Evolutionary conservation across 1,284 basidiomycete species (phyloP).

Genomic region (Marasmius fiardii): DNA sequence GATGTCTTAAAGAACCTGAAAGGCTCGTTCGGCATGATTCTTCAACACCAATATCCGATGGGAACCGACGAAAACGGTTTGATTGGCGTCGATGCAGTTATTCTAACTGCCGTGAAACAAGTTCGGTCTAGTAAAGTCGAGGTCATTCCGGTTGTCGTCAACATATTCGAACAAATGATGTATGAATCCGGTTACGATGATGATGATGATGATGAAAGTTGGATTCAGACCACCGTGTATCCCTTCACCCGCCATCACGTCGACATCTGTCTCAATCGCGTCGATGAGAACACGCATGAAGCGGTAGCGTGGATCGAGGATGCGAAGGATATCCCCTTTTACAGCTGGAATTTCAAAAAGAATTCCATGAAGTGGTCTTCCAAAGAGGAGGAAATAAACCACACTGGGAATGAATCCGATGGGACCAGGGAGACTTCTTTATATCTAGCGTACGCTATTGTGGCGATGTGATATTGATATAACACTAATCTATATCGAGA

Average conservation of each 20-base stretch:
- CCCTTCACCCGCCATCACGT: slow-evolving; percentile 25
- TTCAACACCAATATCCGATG: slow-evolving; percentile 24
- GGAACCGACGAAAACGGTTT: slow-evolving; percentile 17
- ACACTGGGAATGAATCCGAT: slow-evolving; percentile 25
- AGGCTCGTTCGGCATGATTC: slow-evolving; percentile 24
- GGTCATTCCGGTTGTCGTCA: slow-evolving; percentile 24
- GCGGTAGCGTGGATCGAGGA: slow-evolving; percentile 10
- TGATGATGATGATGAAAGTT: not conserved
- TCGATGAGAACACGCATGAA: not conserved
- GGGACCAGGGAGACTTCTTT: slow-evolving; percentile 23
- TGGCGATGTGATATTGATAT: not conserved
- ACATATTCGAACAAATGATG: slow-evolving; percentile 5
- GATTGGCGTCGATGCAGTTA: slow-evolving; percentile 23
- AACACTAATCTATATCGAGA: too few relatives aligned
- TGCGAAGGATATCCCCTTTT: slow-evolving; percentile 23
- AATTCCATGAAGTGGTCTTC: slow-evolving; percentile 16
- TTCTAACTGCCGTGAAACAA: slow-evolving; percentile 16
- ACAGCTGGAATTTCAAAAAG: slow-evolving; percentile 14
- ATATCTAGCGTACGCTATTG: slow-evolving; percentile 18
- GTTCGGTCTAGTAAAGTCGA: slow-evolving; percentile 16
- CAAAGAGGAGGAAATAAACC: slow-evolving; percentile 15
- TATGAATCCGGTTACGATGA: not conserved
- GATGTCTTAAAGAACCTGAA: slow-evolving; percentile 12
- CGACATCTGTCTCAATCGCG: slow-evolving; percentile 14
- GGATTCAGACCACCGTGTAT: slow-evolving; percentile 16